A percentile compares a stretch with the other conserved stretches of the same genome.
phyloP scores from a whole-genome alignment of 2,329 filamentous ascomycete species.

The Stenocarpella maydis region DNA sequence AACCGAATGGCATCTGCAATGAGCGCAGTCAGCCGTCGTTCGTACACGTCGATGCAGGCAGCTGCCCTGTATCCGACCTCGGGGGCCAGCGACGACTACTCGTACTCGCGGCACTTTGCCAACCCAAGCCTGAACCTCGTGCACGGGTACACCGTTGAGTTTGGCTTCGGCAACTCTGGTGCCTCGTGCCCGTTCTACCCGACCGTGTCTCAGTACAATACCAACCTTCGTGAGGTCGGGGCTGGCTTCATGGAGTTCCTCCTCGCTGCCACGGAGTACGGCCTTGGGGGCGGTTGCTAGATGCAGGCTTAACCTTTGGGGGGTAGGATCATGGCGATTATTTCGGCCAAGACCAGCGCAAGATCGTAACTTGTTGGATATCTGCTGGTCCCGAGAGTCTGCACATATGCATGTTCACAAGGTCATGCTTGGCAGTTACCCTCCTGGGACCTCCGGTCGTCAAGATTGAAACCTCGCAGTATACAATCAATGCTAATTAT shows the following conservation, averaged over 20 bases:
- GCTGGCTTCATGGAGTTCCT: conserved; percentile 56
- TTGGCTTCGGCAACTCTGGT: conserved; percentile 46
- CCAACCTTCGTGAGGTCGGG: conserved; percentile 53
- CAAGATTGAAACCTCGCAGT: neutral
- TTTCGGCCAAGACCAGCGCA: neutral
- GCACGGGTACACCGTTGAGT: conserved; percentile 56
- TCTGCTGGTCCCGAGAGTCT: neutral
- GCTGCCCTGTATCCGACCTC: conserved; percentile 55
- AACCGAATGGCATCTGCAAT: conserved; percentile 49
- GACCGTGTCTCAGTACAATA: conserved; percentile 50
- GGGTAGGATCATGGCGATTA: neutral
- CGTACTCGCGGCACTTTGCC: conserved; percentile 53
- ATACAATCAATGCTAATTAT: too few relatives aligned
- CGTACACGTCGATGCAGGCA: conserved; percentile 50
- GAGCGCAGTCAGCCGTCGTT: conserved; percentile 47
- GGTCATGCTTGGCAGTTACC: neutral
- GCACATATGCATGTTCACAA: neutral
- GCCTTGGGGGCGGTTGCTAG: conserved; percentile 11
- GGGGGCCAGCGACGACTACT: conserved; percentile 57
- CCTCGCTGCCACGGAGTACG: conserved; percentile 16
- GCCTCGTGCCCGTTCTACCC: conserved; percentile 55
- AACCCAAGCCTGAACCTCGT: conserved; percentile 48
- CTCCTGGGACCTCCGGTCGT: neutral
- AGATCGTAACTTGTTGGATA: neutral
- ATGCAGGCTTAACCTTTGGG: neutral